phyloP scores from a whole-genome alignment of 2,329 filamentous ascomycete species.

The Verticillium tricorpus region DNA sequence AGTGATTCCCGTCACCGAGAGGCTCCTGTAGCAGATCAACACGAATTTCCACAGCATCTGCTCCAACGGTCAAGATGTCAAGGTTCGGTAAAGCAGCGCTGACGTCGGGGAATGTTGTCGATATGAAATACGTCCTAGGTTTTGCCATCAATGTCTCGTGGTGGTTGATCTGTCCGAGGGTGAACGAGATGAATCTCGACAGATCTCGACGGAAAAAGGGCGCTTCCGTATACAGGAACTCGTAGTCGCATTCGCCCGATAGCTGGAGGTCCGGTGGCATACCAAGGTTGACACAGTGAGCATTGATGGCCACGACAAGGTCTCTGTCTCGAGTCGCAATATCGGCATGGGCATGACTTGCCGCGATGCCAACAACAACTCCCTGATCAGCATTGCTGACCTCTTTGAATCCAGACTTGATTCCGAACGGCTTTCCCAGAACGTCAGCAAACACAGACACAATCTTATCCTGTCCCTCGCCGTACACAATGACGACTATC shows the following conservation, averaged over 20 bases:
- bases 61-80: conserved; percentile 81
- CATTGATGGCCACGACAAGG: conserved; percentile 66
- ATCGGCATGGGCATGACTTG: conserved; percentile 50
- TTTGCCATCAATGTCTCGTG: conserved; percentile 76
- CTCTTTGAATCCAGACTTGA: conserved; percentile 51
- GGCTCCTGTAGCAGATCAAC: conserved; percentile 78
- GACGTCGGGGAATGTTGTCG: conserved; percentile 84
- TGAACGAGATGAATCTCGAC: conserved; percentile 73
- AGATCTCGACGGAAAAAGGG: conserved; percentile 72
- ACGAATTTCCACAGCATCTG: conserved; percentile 79
- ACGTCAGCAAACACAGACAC: conserved; percentile 74
- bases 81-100: conserved; percentile 77
- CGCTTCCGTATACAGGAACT: conserved; percentile 74
- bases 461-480: conserved; percentile 67
- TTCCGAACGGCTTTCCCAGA: conserved; percentile 66
- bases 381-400: conserved; percentile 52
- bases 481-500: conserved; percentile 64
- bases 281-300: conserved; percentile 68
- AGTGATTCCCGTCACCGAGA: conserved; percentile 55
- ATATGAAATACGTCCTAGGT: conserved; percentile 76
- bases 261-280: conserved; percentile 64
- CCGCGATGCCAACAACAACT: conserved; percentile 63
- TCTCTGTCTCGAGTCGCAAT: conserved; percentile 53
- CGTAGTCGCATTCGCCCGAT: conserved; percentile 72
- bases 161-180: conserved; percentile 72